Conservation (phyloP, 2,329 filamentous ascomycete species). For the Exophiala phaeomuriformis region DNA sequence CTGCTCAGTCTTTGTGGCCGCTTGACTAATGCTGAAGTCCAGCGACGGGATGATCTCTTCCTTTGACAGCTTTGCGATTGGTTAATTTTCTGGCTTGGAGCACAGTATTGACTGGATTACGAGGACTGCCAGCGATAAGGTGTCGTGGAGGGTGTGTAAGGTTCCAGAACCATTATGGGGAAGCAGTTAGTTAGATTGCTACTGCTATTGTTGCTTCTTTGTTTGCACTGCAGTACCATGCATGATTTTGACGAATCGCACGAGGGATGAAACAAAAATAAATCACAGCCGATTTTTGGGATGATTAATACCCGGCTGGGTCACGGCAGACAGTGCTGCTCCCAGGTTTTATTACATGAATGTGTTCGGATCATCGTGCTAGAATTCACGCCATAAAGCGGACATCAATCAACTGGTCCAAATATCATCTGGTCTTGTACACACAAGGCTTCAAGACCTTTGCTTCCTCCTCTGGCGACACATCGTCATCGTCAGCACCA, state of each 20-base stretch:
- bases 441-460: slow-evolving; percentile 89
- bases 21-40: slow-evolving; percentile 43
- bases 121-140: background rate
- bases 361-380: background rate
- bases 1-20: slow-evolving; percentile 79
- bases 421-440: slow-evolving; percentile 74
- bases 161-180: background rate
- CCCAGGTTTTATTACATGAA: no score
- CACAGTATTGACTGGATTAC: background rate
- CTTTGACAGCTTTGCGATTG: slow-evolving; percentile 1
- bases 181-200: background rate
- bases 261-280: background rate
- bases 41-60: slow-evolving; percentile 25
- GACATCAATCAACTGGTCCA: background rate
- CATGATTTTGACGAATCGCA: slow-evolving; percentile 1
- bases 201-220: background rate
- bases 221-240: background rate
- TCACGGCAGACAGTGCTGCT: no score
- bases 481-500: slow-evolving; percentile 44
- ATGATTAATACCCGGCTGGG: no score
- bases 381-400: background rate
- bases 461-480: slow-evolving; percentile 53
- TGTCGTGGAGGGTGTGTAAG: background rate
- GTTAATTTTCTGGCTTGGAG: background rate
- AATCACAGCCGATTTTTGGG: background rate